Evolutionary conservation across 2,329 filamentous ascomycete genomes (phyloP).

Genomic region (Phaeosphaeria sp.): DNA sequence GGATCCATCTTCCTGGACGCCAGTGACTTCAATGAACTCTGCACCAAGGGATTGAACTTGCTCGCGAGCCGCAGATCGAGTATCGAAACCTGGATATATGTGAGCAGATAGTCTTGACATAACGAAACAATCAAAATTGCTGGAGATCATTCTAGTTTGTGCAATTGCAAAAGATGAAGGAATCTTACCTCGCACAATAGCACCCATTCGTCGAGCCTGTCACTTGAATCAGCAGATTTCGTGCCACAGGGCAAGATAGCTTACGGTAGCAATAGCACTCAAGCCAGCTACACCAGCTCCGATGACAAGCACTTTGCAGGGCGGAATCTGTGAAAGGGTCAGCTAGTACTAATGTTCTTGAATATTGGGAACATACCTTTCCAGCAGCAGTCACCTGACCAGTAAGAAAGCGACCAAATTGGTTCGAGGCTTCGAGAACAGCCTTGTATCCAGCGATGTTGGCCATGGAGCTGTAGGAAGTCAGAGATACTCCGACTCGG

Average conservation of each 20-base stretch:
- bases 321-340: constrained; percentile 71
- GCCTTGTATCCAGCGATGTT: constrained; percentile 95
- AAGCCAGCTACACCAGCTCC: constrained; percentile 88
- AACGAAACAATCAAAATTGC: too few relatives aligned
- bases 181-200: constrained; percentile 71
- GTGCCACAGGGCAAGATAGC: constrained; percentile 15
- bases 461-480: constrained; percentile 77
- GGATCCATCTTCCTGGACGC: constrained; percentile 82
- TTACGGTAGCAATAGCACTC: constrained; percentile 80
- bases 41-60: constrained; percentile 90
- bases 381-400: constrained; percentile 91
- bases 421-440: constrained; percentile 86
- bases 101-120: neutral
- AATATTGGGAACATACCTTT: constrained; percentile 35
- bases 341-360: neutral
- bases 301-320: constrained; percentile 88
- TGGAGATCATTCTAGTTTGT: too few relatives aligned
- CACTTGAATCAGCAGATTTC: neutral
- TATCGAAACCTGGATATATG: constrained; percentile 73
- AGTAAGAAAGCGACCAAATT: constrained; percentile 86
- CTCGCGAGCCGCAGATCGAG: constrained; percentile 83
- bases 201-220: constrained; percentile 79
- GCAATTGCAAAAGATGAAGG: too few relatives aligned
- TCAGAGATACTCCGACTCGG: constrained; percentile 12
- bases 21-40: constrained; percentile 82